Percentiles rank a stretch among this genome's conserved stretches.
phyloP scores from a whole-genome alignment of 169 alveolate species.

The Eimeria maxima region DNA sequence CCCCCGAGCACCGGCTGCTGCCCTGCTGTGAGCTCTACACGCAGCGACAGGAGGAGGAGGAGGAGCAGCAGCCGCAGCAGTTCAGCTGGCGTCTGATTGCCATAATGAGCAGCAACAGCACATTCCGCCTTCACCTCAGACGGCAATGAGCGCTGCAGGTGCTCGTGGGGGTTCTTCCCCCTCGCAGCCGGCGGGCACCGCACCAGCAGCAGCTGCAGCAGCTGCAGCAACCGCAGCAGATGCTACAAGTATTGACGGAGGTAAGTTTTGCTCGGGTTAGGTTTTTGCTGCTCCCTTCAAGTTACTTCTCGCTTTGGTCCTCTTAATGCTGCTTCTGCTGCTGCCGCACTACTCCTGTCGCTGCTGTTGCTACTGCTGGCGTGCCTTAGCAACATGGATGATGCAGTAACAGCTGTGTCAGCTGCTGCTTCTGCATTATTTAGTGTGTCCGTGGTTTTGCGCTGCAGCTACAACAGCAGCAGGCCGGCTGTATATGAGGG shows the following conservation, averaged over 20 bases:
- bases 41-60: constrained; percentile 39
- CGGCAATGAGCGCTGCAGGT: constrained; percentile 70
- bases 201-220: constrained; percentile 64
- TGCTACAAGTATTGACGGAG: constrained; percentile 29
- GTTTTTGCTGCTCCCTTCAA: background rate
- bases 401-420: background rate
- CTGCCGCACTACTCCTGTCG: background rate
- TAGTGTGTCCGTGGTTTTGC: background rate
- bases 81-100: background rate
- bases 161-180: constrained; percentile 67
- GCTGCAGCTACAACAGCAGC: constrained; percentile 58
- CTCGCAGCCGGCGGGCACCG: constrained; percentile 72
- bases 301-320: background rate
- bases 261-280: background rate
- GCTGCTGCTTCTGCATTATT: background rate
- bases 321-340: constrained; percentile 29
- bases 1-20: constrained; percentile 9
- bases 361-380: constrained; percentile 36
- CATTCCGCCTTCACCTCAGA: constrained; percentile 31
- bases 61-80: constrained; percentile 74
- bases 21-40: background rate
- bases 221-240: constrained; percentile 65
- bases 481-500: constrained; percentile 72
- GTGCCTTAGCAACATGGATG: background rate
- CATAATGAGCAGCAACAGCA: constrained; percentile 52